Evolutionary conservation across 495 filamentous ascomycete genomes (phyloP).

Genomic region (Aspergillus kassunensis): DNA sequence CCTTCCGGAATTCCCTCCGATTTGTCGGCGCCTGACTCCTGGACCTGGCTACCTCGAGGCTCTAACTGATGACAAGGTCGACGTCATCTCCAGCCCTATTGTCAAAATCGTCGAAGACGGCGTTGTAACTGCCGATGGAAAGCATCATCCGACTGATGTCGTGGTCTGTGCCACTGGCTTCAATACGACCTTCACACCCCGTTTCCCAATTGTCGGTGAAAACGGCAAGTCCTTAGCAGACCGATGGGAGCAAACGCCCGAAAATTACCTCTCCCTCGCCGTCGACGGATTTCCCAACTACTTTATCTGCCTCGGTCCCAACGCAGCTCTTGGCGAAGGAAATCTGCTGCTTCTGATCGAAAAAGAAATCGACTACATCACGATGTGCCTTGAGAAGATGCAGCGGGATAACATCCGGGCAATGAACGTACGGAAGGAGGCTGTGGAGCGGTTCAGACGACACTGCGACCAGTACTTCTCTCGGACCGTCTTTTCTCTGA

Average conservation of each 20-base stretch:
- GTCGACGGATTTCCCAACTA: constrained; percentile 64
- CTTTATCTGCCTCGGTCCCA: constrained; percentile 51
- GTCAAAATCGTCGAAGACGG: constrained; percentile 42
- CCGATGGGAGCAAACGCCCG: constrained; percentile 47
- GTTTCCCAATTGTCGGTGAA: constrained; percentile 48
- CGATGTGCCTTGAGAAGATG: constrained; percentile 45
- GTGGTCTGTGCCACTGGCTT: constrained; percentile 55
- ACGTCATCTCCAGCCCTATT: constrained; percentile 39
- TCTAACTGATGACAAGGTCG: constrained; percentile 43
- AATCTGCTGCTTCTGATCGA: constrained; percentile 45
- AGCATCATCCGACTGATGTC: constrained; percentile 35
- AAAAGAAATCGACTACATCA: constrained; percentile 49
- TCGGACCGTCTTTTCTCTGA: constrained; percentile 41
- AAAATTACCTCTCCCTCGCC: constrained; percentile 57
- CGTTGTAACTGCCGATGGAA: constrained; percentile 47
- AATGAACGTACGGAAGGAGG: constrained; percentile 35
- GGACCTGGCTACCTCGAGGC: constrained; percentile 48
- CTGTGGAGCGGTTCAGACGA: constrained; percentile 40
- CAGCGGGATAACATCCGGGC: constrained; percentile 47
- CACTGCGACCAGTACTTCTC: constrained; percentile 48
- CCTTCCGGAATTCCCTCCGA: constrained; percentile 42
- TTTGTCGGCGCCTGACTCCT: constrained; percentile 50
- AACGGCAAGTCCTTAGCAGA: constrained; percentile 44
- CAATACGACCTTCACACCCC: constrained; percentile 45
- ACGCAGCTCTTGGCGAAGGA: constrained; percentile 45